Base-by-base conservation (phyloP, 352 stramenopile genomes). In the Globisporangium nunn region DNA sequence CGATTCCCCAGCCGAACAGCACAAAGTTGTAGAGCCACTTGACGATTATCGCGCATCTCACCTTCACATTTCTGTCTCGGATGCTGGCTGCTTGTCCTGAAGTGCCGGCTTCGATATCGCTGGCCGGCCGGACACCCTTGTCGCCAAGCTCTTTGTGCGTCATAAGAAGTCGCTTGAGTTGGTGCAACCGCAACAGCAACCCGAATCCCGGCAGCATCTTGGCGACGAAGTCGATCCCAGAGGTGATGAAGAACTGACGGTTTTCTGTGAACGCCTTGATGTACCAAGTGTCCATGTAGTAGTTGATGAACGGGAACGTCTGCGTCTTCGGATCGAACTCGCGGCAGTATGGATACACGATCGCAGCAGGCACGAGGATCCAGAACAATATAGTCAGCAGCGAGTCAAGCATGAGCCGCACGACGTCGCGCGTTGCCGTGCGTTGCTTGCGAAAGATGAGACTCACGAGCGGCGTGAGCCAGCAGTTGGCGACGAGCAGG, bases 401-500 rank as follows among this genome's bases (percentile, higher is more conserved):
- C 18, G 40, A 50, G 50, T 62, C 49, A 30, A 52, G 17, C 17
- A 61, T 17, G 29, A 43, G 41, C 28, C 35, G 64, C 29, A 60
- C 35, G 12, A 47, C 18, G n/a, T 60, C 44, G 23, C 18, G 54
- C 41, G 37, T 53, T 41, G 7, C 61, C 44, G n/a, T 50, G 44
- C n/a, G 62, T 12, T 23, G 62, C 6, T 10, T 45, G 0, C 28
- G 37, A 18, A 64, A 31, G 28, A 31, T 7, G 6, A 58, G 47
- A 14, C 65, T 39, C 23, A 66, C 14, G 6, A 69, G 23, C 11
- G 65, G 65, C 5, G 54, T 60, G 17, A 63, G 62, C 54, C 49
- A 68, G 47, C 65, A 72, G 50, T 72, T 69, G 17, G 56, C 23
- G n/a, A 69, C 56, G 11, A 72, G 43, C n/a, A 63, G 50, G 18